Base-by-base conservation (phyloP, 2,329 filamentous ascomycete species). In the Fusarium xyrophilum region DNA sequence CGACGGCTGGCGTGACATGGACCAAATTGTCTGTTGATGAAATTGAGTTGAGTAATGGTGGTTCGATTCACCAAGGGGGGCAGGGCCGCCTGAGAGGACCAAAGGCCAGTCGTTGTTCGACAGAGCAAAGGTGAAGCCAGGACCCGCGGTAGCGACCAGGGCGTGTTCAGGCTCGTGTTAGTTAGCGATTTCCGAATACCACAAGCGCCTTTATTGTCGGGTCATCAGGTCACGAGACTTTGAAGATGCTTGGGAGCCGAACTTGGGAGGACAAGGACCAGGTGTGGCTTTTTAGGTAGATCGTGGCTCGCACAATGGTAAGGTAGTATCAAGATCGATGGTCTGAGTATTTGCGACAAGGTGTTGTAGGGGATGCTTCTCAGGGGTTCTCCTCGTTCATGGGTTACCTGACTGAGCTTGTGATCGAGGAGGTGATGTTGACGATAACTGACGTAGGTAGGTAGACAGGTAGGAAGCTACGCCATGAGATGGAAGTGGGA, bases 1-100 rank as follows among this genome's bases (percentile, higher is more conserved):
- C 51, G 46, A 60, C 52, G 53, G 44, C 55, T 69, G 70, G 63
- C 68, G 72, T 70, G 67, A 74, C 67, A 74, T 73, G 70, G 64
- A 53, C 66, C 25, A 62, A 51, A 64, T 62, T 46, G 38, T 61
- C 46, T 67, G 59, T 48, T 62, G 47, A 68, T 58, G 57, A 52
- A 50, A 32, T 42, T 33, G 52, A 60, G 36, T n/a, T 35, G 51
- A 56, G 47, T 54, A 52, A 51, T 55, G 44, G 62, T 72, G 70
- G 70, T 70, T 63, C 63, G 68, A 71, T 72, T 63, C 55, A 52
- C 43, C 46, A 61, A 56, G 48, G 64, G 69, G 63, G 69, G 56
- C 67, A 54, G 56, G 51, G 54, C 64, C 67, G 65, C 65, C 67
- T 53, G 36, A 57, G 56, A 64, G 40, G 59, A 62, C 52, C 60